A percentile compares a stretch with the other conserved stretches of the same genome.
phyloP scores from a whole-genome alignment of 2,329 filamentous ascomycete species.

The Epicoccum nigrum region DNA sequence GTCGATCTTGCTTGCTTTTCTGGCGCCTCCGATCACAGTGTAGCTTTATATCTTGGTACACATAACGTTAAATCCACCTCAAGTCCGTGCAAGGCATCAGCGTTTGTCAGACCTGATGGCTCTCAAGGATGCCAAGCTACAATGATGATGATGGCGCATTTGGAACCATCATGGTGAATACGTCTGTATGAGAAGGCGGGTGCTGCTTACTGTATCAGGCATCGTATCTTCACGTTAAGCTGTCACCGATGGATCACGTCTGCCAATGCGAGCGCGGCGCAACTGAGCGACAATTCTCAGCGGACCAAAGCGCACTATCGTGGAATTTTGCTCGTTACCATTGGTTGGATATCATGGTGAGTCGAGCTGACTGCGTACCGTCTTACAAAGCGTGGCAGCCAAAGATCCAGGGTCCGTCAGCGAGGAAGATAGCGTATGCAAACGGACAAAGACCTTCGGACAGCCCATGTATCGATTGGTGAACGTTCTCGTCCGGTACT shows the following conservation, averaged over 20 bases:
- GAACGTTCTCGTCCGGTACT: background rate
- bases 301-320: constrained; percentile 3
- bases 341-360: background rate
- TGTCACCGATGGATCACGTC: constrained; percentile 3
- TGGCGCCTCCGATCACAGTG: constrained; percentile 8
- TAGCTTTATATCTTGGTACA: constrained; percentile 5
- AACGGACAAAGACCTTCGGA: constrained; percentile 15
- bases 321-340: background rate
- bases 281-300: background rate
- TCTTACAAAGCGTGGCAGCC: constrained; percentile 12
- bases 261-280: constrained; percentile 3
- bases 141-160: background rate
- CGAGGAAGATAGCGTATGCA: constrained; percentile 1
- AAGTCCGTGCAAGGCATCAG: constrained; percentile 6
- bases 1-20: constrained; percentile 1
- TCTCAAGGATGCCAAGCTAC: constrained; percentile 2
- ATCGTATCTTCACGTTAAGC: constrained; percentile 11
- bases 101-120: constrained; percentile 6
- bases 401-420: constrained; percentile 9
- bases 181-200: constrained; percentile 5
- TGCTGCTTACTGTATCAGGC: background rate
- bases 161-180: background rate
- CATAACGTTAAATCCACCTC: constrained; percentile 12
- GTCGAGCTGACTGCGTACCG: background rate
- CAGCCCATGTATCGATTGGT: constrained; percentile 1